These are phyloP conservation scores for Stagonosporopsis tanaceti DNA, from an alignment of 2,329 filamentous ascomycete species.

Conservation along the genomic window DNA sequence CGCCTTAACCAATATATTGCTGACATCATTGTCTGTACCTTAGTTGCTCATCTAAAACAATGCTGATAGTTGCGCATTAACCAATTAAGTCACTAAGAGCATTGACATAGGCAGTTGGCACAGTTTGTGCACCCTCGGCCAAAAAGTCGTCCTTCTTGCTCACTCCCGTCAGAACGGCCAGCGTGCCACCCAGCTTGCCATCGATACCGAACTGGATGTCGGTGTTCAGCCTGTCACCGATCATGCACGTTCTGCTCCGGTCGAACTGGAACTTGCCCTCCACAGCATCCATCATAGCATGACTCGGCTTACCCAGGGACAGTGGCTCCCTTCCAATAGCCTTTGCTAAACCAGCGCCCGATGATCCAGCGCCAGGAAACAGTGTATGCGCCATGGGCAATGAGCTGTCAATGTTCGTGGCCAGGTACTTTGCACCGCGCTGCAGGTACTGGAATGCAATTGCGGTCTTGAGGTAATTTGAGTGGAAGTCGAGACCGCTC, in stretches of 20 bases:
- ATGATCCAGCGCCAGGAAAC: conserved; percentile 90
- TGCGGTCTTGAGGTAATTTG: conserved; percentile 92
- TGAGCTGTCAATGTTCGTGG: conserved; percentile 92
- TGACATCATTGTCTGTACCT: background rate
- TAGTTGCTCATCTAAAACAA: background rate
- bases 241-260: conserved; percentile 87
- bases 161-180: conserved; percentile 91
- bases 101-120: conserved; percentile 85
- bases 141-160: conserved; percentile 84
- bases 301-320: conserved; percentile 90
- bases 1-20: background rate
- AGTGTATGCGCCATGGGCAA: conserved; percentile 81
- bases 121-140: conserved; percentile 70
- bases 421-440: conserved; percentile 83
- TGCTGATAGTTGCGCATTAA: conserved; percentile 15
- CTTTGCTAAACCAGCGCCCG: conserved; percentile 77
- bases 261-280: conserved; percentile 95
- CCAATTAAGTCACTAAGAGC: conserved; percentile 76
- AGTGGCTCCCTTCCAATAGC: conserved; percentile 70
- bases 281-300: conserved; percentile 99
- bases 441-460: conserved; percentile 86
- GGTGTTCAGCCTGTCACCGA: conserved; percentile 91
- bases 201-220: conserved; percentile 96
- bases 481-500: conserved; percentile 88
- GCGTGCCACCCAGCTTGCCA: conserved; percentile 86